Conservation (phyloP, 169 alveolate species). For the Babesia bigemina region DNA sequence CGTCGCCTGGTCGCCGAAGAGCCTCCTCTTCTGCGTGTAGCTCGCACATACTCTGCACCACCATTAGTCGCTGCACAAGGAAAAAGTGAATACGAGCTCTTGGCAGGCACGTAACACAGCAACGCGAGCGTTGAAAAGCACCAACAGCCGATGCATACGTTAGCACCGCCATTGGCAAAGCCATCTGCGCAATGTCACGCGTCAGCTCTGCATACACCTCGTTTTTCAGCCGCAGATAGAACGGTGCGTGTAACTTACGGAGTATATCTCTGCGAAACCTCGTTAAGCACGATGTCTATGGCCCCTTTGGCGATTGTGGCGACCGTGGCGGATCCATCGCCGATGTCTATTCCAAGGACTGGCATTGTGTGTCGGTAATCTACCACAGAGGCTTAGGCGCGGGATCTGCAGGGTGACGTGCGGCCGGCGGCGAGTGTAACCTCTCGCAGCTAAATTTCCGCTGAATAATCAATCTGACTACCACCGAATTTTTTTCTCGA, state of each 20-base stretch:
- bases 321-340: conserved; percentile 92
- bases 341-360: conserved; percentile 96
- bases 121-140: background rate
- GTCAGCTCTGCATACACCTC: background rate
- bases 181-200: background rate
- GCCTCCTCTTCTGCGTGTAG: conserved; percentile 89
- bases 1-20: conserved; percentile 91
- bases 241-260: conserved; percentile 77
- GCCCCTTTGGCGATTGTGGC: conserved; percentile 95
- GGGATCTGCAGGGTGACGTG: conserved; percentile 1
- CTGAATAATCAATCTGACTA: background rate
- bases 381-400: background rate
- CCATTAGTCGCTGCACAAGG: background rate
- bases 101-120: background rate
- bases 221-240: background rate
- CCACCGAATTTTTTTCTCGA: background rate
- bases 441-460: background rate
- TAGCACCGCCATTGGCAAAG: background rate
- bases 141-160: no score
- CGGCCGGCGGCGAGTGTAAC: background rate
- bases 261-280: conserved; percentile 92
- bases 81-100: background rate
- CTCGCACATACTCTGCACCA: conserved; percentile 67
- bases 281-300: conserved; percentile 92
- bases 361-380: conserved; percentile 70